Evolutionary conservation across 495 filamentous ascomycete genomes (phyloP).

Genomic region (Xylaria cubensis): DNA sequence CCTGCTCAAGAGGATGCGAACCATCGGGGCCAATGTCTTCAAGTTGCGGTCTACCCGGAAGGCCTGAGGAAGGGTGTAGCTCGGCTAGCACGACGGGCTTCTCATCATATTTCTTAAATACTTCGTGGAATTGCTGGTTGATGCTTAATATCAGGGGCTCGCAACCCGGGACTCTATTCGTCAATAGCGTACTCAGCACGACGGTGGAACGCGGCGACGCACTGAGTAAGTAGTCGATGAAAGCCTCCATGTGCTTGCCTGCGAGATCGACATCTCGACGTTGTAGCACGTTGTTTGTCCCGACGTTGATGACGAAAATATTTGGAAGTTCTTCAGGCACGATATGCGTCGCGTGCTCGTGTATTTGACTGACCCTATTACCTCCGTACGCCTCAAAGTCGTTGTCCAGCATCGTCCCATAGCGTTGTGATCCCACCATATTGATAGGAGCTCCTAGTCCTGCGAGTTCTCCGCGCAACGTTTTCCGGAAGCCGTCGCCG

Average conservation of each 20-base stretch:
- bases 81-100: constrained; percentile 40
- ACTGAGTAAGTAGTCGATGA: constrained; percentile 38
- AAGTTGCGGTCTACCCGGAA: constrained; percentile 30
- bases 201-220: constrained; percentile 37
- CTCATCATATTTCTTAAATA: constrained; percentile 35
- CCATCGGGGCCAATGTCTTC: constrained; percentile 40
- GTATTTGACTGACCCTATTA: constrained; percentile 45
- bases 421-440: constrained; percentile 46
- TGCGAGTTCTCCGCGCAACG: constrained; percentile 46
- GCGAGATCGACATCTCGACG: constrained; percentile 36
- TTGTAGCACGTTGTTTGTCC: constrained; percentile 50
- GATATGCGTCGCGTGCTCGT: constrained; percentile 39
- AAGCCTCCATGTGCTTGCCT: constrained; percentile 39
- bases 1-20: constrained; percentile 50
- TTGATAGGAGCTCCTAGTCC: constrained; percentile 39
- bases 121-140: constrained; percentile 42
- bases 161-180: constrained; percentile 43
- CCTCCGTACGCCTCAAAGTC: constrained; percentile 47
- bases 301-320: constrained; percentile 47
- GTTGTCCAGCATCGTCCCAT: constrained; percentile 48
- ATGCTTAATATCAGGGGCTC: constrained; percentile 45
- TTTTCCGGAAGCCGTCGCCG: constrained; percentile 61
- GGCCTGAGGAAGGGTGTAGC: constrained; percentile 39
- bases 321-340: constrained; percentile 46
- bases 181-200: constrained; percentile 39